phyloP scores from a whole-genome alignment of 2,329 filamentous ascomycete genomes.

The Colletotrichum chlorophyti region DNA sequence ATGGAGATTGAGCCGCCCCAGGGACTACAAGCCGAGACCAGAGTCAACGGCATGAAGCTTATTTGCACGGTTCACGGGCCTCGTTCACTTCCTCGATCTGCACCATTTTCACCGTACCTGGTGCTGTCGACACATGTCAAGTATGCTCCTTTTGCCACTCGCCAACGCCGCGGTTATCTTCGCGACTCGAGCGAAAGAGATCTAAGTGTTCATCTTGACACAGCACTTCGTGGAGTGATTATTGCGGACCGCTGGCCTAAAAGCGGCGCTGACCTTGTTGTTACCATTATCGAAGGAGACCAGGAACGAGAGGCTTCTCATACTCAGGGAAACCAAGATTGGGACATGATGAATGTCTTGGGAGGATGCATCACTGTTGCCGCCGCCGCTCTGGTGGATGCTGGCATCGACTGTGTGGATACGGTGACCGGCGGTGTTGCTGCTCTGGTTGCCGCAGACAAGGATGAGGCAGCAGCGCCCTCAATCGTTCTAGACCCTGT shows the following conservation, averaged over 20 bases:
- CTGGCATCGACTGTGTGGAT: slow-evolving; percentile 95
- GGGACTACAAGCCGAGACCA: slow-evolving; percentile 45
- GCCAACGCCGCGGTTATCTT: slow-evolving; percentile 82
- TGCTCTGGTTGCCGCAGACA: slow-evolving; percentile 65
- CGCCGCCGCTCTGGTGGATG: slow-evolving; percentile 90
- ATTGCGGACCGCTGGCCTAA: slow-evolving; percentile 98
- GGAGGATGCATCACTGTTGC: slow-evolving; percentile 93
- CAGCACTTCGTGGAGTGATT: slow-evolving; percentile 85
- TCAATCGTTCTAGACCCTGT: slow-evolving; percentile 79
- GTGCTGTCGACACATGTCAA: slow-evolving; percentile 94
- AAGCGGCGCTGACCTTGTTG: slow-evolving; percentile 92
- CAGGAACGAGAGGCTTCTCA: slow-evolving; percentile 69
- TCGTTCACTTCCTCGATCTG: slow-evolving; percentile 85
- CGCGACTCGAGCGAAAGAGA: slow-evolving; percentile 88
- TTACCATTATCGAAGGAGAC: slow-evolving; percentile 93
- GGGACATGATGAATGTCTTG: slow-evolving; percentile 91
- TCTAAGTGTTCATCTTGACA: slow-evolving; percentile 88
- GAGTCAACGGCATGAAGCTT: slow-evolving; percentile 79
- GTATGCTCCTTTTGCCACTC: slow-evolving; percentile 92
- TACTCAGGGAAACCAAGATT: slow-evolving; percentile 66
- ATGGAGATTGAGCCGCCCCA: slow-evolving; percentile 67
- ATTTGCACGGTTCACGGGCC: slow-evolving; percentile 94
- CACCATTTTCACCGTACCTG: slow-evolving; percentile 90
- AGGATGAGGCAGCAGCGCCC: neutral
- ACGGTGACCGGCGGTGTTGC: slow-evolving; percentile 89